These are phyloP conservation scores for Rhododendron kiyosumense DNA, from an alignment of 148 eudicot genomes.

Conservation along the genomic window DNA sequence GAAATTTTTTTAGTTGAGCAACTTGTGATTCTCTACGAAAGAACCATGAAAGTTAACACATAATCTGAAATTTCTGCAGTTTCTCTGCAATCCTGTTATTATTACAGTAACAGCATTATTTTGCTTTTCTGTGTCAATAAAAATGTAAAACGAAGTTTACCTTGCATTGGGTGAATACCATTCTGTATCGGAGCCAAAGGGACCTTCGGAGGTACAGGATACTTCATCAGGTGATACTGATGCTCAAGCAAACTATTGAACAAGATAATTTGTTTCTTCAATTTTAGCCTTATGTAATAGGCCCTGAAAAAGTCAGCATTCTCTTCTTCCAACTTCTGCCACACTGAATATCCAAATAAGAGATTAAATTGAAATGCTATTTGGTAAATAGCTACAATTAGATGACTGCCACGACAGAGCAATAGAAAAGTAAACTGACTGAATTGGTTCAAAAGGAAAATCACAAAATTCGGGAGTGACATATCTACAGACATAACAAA, in stretches of 20 bases:
- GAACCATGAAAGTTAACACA: background rate
- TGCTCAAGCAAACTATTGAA: constrained; percentile 92
- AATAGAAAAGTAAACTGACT: background rate
- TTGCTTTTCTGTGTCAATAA: background rate
- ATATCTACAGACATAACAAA: background rate
- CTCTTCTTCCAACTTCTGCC: constrained; percentile 99
- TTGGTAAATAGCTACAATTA: background rate
- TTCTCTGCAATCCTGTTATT: background rate
- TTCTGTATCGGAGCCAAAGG: constrained; percentile 92
- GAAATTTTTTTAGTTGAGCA: background rate
- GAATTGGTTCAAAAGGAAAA: background rate
- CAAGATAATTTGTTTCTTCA: constrained; percentile 92
- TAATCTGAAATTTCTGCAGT: background rate
- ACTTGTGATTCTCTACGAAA: background rate
- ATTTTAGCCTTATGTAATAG: constrained; percentile 88
- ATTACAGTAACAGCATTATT: background rate
- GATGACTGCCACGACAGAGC: background rate
- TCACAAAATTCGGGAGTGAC: background rate
- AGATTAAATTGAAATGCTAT: background rate
- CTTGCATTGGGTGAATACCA: constrained; percentile 91
- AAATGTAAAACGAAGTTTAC: constrained; percentile 30
- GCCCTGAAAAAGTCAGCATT: constrained; percentile 97
- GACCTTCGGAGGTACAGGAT: constrained; percentile 75
- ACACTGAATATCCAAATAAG: constrained; percentile 42
- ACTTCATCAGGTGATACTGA: constrained; percentile 81